These are phyloP conservation scores for Neurospora sp. DNA, from an alignment of 495 filamentous ascomycete genomes.

Conservation along the genomic window DNA sequence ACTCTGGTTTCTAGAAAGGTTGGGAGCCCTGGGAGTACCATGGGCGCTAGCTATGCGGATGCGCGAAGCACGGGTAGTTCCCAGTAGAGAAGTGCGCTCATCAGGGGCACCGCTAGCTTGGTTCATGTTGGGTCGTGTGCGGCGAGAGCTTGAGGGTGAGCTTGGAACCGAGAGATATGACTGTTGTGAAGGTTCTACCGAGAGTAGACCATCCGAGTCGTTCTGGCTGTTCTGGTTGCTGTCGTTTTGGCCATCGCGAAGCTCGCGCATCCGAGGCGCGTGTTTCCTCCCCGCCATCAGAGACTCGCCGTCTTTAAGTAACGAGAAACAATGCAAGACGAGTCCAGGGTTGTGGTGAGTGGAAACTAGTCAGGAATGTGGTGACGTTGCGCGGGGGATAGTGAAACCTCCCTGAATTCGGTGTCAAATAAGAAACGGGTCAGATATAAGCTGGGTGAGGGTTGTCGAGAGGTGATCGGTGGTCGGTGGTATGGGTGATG, in stretches of 20 bases:
- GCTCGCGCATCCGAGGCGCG: slow-evolving; percentile 14
- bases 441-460: not conserved
- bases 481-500: not conserved
- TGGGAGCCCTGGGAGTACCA: slow-evolving; percentile 26
- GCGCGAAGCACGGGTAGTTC: slow-evolving; percentile 25
- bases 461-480: not conserved
- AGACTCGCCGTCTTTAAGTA: not conserved
- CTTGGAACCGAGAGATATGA: slow-evolving; percentile 21
- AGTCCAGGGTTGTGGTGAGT: not conserved
- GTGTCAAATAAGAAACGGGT: not conserved
- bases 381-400: not conserved
- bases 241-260: slow-evolving; percentile 1
- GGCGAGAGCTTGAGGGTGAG: slow-evolving; percentile 19
- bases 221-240: slow-evolving; percentile 1
- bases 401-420: not conserved
- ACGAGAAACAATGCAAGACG: not conserved
- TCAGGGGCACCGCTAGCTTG: slow-evolving; percentile 26
- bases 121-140: slow-evolving; percentile 16
- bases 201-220: slow-evolving; percentile 3
- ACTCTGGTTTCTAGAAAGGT: slow-evolving; percentile 39
- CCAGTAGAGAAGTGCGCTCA: slow-evolving; percentile 38
- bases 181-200: slow-evolving; percentile 2
- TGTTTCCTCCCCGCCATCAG: slow-evolving; percentile 18
- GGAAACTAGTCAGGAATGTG: not conserved
- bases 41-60: slow-evolving; percentile 33